Conservation (phyloP, 805 yeast genomes). For the Myxozyma melibiosi region DNA sequence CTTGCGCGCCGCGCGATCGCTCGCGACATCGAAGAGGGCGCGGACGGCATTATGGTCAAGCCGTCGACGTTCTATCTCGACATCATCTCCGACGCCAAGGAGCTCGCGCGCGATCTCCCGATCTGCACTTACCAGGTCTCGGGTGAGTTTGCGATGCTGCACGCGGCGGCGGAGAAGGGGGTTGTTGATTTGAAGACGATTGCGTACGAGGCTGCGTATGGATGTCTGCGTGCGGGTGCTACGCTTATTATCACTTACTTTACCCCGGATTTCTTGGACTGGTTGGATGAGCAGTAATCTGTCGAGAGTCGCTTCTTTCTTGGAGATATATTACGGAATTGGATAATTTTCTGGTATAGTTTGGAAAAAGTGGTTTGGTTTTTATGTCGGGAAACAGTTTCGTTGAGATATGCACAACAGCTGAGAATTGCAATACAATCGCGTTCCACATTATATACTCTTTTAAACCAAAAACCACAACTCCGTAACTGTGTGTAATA, state of each 20-base stretch:
- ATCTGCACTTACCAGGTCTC: conserved; percentile 94
- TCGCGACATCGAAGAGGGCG: conserved; percentile 88
- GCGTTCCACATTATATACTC: too few relatives aligned
- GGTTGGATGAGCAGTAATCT: conserved; percentile 59
- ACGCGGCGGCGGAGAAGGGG: conserved; percentile 97
- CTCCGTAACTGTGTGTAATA: too few relatives aligned
- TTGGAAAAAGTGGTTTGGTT: too few relatives aligned
- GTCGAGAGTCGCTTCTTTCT: too few relatives aligned
- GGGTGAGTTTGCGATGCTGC: conserved; percentile 97
- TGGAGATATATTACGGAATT: too few relatives aligned
- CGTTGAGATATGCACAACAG: too few relatives aligned
- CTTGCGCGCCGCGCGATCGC: conserved; percentile 87
- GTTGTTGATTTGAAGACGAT: conserved; percentile 77
- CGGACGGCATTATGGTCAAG: conserved; percentile 93
- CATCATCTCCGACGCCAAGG: conserved; percentile 83
- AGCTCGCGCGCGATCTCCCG: conserved; percentile 80
- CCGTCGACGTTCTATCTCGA: conserved; percentile 96
- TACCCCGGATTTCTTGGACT: conserved; percentile 92
- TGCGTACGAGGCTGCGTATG: conserved; percentile 84
- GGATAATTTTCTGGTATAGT: too few relatives aligned
- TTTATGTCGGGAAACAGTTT: too few relatives aligned
- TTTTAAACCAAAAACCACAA: too few relatives aligned
- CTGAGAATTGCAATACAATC: too few relatives aligned
- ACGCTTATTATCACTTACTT: conserved; percentile 86
- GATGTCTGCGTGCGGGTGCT: conserved; percentile 95